These are phyloP conservation scores for Phytophthora multivora DNA, from an alignment of 352 stramenopile species.

Conservation along the genomic window DNA sequence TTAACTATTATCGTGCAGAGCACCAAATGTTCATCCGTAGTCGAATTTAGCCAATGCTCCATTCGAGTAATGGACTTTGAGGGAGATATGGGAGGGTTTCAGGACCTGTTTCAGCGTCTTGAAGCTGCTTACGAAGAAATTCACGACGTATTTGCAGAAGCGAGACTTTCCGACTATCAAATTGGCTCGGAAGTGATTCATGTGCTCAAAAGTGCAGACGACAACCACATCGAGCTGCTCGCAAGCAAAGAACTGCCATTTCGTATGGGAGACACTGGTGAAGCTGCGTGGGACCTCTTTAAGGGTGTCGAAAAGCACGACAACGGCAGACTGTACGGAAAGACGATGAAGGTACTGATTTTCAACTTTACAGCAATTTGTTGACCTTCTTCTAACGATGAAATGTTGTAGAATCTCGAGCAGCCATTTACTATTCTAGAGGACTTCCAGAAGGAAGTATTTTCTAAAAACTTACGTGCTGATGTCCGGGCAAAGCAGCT, in stretches of 20 bases:
- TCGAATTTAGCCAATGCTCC: not conserved
- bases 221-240: constrained; percentile 17
- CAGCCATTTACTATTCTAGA: constrained; percentile 23
- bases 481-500: constrained; percentile 23
- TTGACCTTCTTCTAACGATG: not conserved
- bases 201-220: constrained; percentile 10
- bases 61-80: constrained; percentile 12
- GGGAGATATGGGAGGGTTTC: constrained; percentile 28
- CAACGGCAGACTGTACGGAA: constrained; percentile 21
- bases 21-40: not conserved
- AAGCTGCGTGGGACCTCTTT: constrained; percentile 27
- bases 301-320: constrained; percentile 24
- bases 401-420: constrained; percentile 14
- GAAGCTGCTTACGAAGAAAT: constrained; percentile 27
- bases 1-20: too few species aligned
- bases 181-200: constrained; percentile 4
- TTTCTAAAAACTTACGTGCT: constrained; percentile 14
- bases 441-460: constrained; percentile 19
- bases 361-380: too few species aligned
- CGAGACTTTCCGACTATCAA: not conserved
- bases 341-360: constrained; percentile 14
- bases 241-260: constrained; percentile 28
- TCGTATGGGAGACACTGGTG: constrained; percentile 7
- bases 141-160: constrained; percentile 28
- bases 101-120: constrained; percentile 23